phyloP scores from a whole-genome alignment of 352 stramenopile genomes.

The Peronospora destructor region DNA sequence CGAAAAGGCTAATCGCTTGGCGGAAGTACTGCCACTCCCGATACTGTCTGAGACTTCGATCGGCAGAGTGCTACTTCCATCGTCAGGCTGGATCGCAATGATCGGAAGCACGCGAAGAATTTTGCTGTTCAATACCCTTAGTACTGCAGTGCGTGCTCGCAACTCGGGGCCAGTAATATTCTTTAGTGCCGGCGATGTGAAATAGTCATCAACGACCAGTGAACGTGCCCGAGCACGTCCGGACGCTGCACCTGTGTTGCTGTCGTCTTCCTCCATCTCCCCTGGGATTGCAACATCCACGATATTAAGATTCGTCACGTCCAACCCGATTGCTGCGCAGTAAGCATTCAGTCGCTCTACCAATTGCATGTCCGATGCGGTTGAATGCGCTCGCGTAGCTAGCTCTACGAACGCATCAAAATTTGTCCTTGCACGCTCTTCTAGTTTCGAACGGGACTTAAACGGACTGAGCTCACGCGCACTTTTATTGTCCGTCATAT shows the following conservation, averaged over 20 bases:
- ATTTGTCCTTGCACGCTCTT: slow-evolving; percentile 39
- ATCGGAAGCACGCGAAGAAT: slow-evolving; percentile 77
- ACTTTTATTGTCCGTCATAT: slow-evolving; percentile 43
- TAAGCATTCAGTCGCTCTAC: slow-evolving; percentile 80
- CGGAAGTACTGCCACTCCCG: slow-evolving; percentile 4
- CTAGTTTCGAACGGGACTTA: slow-evolving; percentile 36
- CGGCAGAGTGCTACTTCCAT: slow-evolving; percentile 30
- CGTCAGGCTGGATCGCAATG: slow-evolving; percentile 63
- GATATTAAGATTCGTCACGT: slow-evolving; percentile 74
- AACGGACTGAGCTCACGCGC: slow-evolving; percentile 36
- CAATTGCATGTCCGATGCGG: slow-evolving; percentile 72
- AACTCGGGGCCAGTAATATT: slow-evolving; percentile 59
- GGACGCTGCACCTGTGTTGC: slow-evolving; percentile 1
- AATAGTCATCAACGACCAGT: slow-evolving; percentile 64
- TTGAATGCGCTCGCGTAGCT: slow-evolving; percentile 53
- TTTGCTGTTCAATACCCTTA: slow-evolving; percentile 91
- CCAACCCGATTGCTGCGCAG: slow-evolving; percentile 71
- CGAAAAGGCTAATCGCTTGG: slow-evolving; percentile 36
- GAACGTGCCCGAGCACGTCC: slow-evolving; percentile 30
- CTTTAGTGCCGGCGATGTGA: slow-evolving; percentile 61
- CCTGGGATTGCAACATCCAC: slow-evolving; percentile 47
- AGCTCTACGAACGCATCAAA: slow-evolving; percentile 61
- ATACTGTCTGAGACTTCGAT: slow-evolving; percentile 42
- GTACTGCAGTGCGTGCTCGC: slow-evolving; percentile 85
- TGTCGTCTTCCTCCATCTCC: slow-evolving; percentile 16